phyloP scores from a whole-genome alignment of 345 rosid species.

The Populus simonii region DNA sequence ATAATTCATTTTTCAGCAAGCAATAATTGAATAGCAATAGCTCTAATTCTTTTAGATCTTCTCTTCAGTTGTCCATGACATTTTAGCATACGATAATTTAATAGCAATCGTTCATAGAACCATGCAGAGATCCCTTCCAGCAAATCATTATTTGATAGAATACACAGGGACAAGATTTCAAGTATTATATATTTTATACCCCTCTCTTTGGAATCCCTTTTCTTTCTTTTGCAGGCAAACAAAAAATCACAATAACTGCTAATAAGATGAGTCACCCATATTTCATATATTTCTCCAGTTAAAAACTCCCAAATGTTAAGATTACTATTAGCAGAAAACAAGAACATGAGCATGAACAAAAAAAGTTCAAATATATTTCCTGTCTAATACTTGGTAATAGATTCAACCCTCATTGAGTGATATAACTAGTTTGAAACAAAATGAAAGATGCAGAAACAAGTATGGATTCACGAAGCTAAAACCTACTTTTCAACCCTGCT shows the following conservation, averaged over 20 bases:
- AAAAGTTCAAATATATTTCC: neutral
- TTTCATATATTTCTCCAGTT: neutral
- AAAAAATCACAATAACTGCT: neutral
- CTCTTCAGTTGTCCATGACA: neutral
- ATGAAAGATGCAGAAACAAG: neutral
- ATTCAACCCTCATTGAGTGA: conserved; percentile 2
- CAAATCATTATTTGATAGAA: neutral
- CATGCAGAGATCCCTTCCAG: neutral
- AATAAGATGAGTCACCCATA: neutral
- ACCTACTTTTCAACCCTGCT: neutral
- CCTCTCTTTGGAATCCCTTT: neutral
- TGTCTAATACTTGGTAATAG: neutral
- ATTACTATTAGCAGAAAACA: neutral
- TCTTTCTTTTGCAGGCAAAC: neutral
- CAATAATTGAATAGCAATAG: neutral
- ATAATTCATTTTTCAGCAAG: neutral
- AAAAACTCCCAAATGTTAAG: neutral
- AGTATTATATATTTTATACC: neutral
- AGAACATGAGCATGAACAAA: neutral
- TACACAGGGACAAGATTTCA: neutral
- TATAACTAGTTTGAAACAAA: neutral
- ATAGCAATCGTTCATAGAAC: neutral
- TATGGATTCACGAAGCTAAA: neutral
- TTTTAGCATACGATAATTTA: neutral
- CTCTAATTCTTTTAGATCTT: neutral